phyloP scores from a whole-genome alignment of 768 basidiomycete genomes.

The Termitomyces sp. region DNA sequence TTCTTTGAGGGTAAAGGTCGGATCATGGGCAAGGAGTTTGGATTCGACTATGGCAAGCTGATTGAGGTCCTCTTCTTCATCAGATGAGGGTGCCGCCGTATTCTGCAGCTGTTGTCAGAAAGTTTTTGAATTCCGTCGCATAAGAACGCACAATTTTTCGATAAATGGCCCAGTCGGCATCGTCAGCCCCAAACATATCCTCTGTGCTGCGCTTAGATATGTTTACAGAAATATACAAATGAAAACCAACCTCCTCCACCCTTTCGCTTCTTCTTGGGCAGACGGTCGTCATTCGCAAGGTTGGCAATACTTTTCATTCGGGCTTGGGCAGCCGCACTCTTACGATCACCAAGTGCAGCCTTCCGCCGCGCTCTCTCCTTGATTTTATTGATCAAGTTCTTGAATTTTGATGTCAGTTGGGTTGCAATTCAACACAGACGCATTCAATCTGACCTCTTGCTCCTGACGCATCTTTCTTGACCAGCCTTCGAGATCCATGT shows the following conservation, averaged over 20 bases:
- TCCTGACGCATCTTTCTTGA: conserved; percentile 63
- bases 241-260: conserved; percentile 59
- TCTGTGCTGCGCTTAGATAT: conserved; percentile 38
- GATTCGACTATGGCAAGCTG: conserved; percentile 72
- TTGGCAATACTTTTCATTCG: conserved; percentile 95
- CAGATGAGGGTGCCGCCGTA: conserved; percentile 65
- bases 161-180: conserved; percentile 97
- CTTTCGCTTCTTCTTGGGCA: conserved; percentile 82
- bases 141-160: conserved; percentile 76
- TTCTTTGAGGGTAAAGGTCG: conserved; percentile 72
- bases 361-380: conserved; percentile 76
- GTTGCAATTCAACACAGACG: not conserved
- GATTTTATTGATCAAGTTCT: conserved; percentile 81
- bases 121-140: not conserved
- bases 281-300: conserved; percentile 81
- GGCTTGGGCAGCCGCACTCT: conserved; percentile 92
- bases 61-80: conserved; percentile 84
- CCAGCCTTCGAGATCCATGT: conserved; percentile 71
- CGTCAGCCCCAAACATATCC: conserved; percentile 90
- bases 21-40: conserved; percentile 79
- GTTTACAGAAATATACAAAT: not conserved
- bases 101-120: conserved; percentile 39
- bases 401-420: conserved; percentile 2
- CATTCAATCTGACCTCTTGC: conserved; percentile 57
- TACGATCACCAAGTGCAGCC: conserved; percentile 83